Evolutionary conservation across 2,329 filamentous ascomycete species (phyloP).

Genomic region (Colletotrichum sidae): DNA sequence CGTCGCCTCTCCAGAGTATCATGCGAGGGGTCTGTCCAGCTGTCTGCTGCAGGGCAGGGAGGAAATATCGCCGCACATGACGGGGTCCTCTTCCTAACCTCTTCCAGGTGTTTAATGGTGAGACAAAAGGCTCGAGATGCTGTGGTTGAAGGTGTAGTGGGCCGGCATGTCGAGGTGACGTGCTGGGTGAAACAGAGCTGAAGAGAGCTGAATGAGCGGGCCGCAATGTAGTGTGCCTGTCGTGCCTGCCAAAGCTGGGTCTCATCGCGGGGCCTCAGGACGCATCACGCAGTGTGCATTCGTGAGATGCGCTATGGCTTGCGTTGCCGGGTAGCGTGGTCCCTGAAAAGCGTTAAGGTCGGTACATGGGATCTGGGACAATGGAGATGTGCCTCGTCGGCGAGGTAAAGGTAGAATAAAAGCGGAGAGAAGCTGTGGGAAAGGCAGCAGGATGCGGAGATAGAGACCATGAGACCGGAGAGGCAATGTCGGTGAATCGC

Average conservation of each 20-base stretch:
- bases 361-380: not conserved
- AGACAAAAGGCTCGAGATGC: slow-evolving; percentile 22
- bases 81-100: not conserved
- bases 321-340: not conserved
- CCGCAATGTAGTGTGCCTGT: not conserved
- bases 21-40: no score
- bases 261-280: no score
- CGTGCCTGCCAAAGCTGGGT: not conserved
- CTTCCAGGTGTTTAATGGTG: not conserved
- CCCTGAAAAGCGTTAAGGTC: not conserved
- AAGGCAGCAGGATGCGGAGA: no score
- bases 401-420: no score
- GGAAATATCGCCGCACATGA: no score
- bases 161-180: not conserved
- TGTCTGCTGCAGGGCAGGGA: no score
- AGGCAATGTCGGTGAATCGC: no score
- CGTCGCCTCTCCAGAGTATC: no score
- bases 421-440: no score
- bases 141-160: not conserved
- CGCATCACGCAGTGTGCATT: not conserved
- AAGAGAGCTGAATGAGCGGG: not conserved
- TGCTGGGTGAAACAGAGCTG: slow-evolving; percentile 4
- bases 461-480: no score
- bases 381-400: no score
- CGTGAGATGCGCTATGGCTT: not conserved